phyloP scores from a whole-genome alignment of 805 yeast species.

The Sporopachydermia lactativora region DNA sequence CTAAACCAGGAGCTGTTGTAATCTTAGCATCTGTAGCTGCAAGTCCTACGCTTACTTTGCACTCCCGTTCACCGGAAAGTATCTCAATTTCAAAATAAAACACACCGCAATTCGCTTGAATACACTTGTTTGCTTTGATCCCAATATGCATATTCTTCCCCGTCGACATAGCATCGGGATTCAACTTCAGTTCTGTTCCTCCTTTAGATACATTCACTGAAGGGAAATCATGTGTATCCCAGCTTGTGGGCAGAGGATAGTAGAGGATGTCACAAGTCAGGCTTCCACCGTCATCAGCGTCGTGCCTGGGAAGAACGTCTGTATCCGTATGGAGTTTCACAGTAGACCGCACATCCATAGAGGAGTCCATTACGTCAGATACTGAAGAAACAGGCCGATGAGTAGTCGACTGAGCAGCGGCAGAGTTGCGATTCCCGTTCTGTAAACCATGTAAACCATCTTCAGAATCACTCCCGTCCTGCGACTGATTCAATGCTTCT shows the following conservation, averaged over 20 bases:
- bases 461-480: not conserved
- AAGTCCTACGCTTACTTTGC: conserved; percentile 27
- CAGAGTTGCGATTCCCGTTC: not conserved
- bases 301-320: not conserved
- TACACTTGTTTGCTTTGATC: conserved; percentile 21
- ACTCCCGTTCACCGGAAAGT: conserved; percentile 21
- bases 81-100: conserved; percentile 39
- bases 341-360: not conserved
- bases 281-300: not conserved
- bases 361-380: not conserved
- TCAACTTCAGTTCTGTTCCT: conserved; percentile 10
- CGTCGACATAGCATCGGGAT: conserved; percentile 4
- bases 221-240: conserved; percentile 8
- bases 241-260: conserved; percentile 13
- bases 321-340: not conserved
- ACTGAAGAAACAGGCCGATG: too few relatives aligned
- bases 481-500: too few relatives aligned
- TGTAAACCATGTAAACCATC: not conserved
- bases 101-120: conserved; percentile 28
- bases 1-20: conserved; percentile 33
- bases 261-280: not conserved
- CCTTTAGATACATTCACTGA: conserved; percentile 6
- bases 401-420: not conserved
- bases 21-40: conserved; percentile 20
- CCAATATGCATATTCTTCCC: conserved; percentile 11